Evolutionary conservation across 306 rosid genomes (phyloP).

Genomic region (Herpetospermum pedunculosum): DNA sequence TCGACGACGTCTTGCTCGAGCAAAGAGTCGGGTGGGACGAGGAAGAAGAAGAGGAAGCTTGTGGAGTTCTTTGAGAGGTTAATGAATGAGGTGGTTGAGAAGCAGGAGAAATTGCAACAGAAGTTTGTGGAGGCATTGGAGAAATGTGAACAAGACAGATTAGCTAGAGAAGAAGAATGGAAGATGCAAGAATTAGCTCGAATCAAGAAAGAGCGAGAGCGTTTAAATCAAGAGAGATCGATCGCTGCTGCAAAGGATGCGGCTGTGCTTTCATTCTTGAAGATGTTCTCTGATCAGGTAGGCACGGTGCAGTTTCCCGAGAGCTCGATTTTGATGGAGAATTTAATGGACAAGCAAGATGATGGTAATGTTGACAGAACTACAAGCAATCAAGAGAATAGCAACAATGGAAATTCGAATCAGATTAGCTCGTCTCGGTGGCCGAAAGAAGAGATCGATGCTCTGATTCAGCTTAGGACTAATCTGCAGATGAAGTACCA

Average conservation of each 20-base stretch:
- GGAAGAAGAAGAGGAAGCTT: conserved; percentile 39
- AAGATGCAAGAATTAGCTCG: conserved; percentile 51
- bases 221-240: conserved; percentile 60
- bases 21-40: conserved; percentile 26
- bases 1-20: conserved; percentile 30
- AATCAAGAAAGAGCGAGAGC: conserved; percentile 43
- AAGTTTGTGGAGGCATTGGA: conserved; percentile 55
- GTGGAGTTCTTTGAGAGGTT: conserved; percentile 36
- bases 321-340: conserved; percentile 7
- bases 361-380: conserved; percentile 17
- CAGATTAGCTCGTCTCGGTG: conserved; percentile 48
- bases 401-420: conserved; percentile 21
- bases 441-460: conserved; percentile 79
- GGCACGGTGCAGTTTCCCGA: conserved; percentile 13
- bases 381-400: conserved; percentile 21
- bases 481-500: conserved; percentile 35
- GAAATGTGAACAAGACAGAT: conserved; percentile 53
- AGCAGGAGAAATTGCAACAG: conserved; percentile 55
- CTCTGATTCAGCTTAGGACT: conserved; percentile 57
- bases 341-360: conserved; percentile 19
- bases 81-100: conserved; percentile 58
- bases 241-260: conserved; percentile 68
- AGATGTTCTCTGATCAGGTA: conserved; percentile 33
- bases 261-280: conserved; percentile 50
- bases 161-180: conserved; percentile 66